Base-by-base conservation (phyloP, 495 filamentous ascomycete species). In the Penicillium paradoxum region DNA sequence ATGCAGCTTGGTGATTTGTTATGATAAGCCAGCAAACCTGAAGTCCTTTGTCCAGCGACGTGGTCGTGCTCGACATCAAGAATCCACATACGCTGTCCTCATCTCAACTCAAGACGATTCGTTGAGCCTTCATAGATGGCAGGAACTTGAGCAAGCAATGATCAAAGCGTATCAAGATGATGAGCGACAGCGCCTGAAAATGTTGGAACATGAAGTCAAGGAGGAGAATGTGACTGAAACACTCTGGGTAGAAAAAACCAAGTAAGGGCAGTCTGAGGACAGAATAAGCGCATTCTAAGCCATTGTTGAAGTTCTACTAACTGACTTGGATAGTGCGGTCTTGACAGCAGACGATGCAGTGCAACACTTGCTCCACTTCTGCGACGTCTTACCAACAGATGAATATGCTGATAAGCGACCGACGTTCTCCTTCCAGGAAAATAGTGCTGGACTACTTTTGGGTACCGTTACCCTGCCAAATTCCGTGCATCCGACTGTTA, bases 31-130 rank as follows among this genome's bases (percentile, higher is more conserved):
- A 4, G 65, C 73, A 6, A 92, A 86, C 49, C 69, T 95, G 25
- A 92, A 91, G 59, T 87, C 89, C 0, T 96, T 92, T 65, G 82
- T 98, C 15, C 92, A 98, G 64, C 79, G 91, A 18, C 83, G 92
- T 14, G 92, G 92, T 1, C 77, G 93, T 48, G 92, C 92, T 6
- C 77, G 93, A 37, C 83, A 85, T 63, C 67, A 75, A 51, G 66
- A 79, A 18, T 96, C 91, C 1, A 85, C 77, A 27, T 87, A 89
- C 62, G 75, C 85, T 18, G 72, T 97, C 4, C 73, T 97, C 56
- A 56, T 80, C 17, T 67, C 73, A 0, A 65, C 67, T 14, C 45
- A 67, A 22, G 71, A 79, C 52, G 56, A 70, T 21, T 65, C 42
- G 34, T 58, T 49, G 40, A 51, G 69, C n/a, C 37, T 80, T 0